Base-by-base conservation (phyloP, 768 basidiomycete genomes). In the Lactarius deliciosus region DNA sequence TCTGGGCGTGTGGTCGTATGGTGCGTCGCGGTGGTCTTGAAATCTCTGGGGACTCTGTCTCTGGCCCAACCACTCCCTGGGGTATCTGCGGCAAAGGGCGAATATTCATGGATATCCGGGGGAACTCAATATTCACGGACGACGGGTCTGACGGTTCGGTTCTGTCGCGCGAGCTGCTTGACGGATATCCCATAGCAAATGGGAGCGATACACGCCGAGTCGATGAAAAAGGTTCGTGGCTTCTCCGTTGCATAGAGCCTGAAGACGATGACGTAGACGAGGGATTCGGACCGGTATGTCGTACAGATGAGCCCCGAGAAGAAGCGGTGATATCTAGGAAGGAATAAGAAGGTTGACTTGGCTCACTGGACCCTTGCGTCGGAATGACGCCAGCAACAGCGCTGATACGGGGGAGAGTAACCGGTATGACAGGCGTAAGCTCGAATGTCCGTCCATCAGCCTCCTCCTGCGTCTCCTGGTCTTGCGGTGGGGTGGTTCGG, bases 251-350 rank as follows among this genome's bases (percentile, higher is more conserved):
- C 59, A 55, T 40, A n/a, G 57, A 66, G 13, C 41, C 62, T n/a
- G 56, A 65, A 25, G 64, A 57, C 3, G 68, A 71, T 5, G 70
- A 70, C 2, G 68, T 64, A 15, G 64, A 41, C 3, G 65, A 61
- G 13, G 36, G 15, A 34, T 22, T 32, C 28, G 8, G 36, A 11
- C 40, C 58, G 16, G 47, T 32, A 11, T 36, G 62, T 32, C 41
- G 63, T 2, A 64, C 43, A 38, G 38, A 61, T 3, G 69, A 70
- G 10, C 38, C 50, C n/a, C 55, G 66, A 16, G 70, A 69, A 45
- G 70, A 69, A 25, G 43, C 64, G 13, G 65, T 54, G 56, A 71
- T 69, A 18, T 71, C 70, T 3, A 71, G 60, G 68, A 71, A 71
- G 25, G 70, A 71, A 16, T 45, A 69, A n/a, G 62, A 60, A 16